A percentile compares a stretch with the other conserved stretches of the same genome.
These are phyloP conservation scores for Buddleja alternifolia DNA, from an alignment of 257 asterid species.

Conservation along the genomic window DNA sequence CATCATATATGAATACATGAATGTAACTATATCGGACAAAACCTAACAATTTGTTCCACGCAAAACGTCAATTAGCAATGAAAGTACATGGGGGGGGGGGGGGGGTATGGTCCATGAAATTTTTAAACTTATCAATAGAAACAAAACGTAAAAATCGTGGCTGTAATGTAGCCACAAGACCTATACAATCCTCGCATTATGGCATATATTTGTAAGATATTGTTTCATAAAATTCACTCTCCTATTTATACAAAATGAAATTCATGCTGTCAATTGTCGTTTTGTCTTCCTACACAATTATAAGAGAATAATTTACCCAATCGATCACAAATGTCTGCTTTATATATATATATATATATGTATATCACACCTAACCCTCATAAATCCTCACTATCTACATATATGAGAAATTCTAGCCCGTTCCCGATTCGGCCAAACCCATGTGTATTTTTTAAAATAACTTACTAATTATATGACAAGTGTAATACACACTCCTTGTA, in stretches of 20 bases:
- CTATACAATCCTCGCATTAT: conserved; percentile 28
- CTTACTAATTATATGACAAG: too few relatives aligned
- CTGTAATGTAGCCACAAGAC: conserved; percentile 36
- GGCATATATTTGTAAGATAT: conserved; percentile 24
- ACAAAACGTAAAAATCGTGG: conserved; percentile 14
- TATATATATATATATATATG: background rate
- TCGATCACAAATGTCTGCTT: conserved; percentile 12
- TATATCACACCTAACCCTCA: background rate
- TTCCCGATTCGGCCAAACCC: too few relatives aligned
- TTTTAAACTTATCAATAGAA: conserved; percentile 6
- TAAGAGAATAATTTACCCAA: conserved; percentile 24
- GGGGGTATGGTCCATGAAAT: conserved; percentile 15
- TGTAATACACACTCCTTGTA: too few relatives aligned
- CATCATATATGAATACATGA: too few relatives aligned
- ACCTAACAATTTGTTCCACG: too few relatives aligned
- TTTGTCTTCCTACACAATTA: conserved; percentile 37
- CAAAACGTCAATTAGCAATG: background rate
- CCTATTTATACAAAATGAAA: conserved; percentile 31
- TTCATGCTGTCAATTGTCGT: conserved; percentile 57
- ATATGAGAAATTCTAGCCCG: too few relatives aligned
- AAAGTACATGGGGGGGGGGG: background rate
- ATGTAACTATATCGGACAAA: too few relatives aligned
- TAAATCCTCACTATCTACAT: conserved; percentile 13
- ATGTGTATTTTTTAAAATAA: too few relatives aligned
- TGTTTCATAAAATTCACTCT: conserved; percentile 24